Evolutionary conservation across 2,329 filamentous ascomycete genomes (phyloP), one percentile per base, ranked within the genome.

Genomic region (Neopestalotiopsis rosae): DNA sequence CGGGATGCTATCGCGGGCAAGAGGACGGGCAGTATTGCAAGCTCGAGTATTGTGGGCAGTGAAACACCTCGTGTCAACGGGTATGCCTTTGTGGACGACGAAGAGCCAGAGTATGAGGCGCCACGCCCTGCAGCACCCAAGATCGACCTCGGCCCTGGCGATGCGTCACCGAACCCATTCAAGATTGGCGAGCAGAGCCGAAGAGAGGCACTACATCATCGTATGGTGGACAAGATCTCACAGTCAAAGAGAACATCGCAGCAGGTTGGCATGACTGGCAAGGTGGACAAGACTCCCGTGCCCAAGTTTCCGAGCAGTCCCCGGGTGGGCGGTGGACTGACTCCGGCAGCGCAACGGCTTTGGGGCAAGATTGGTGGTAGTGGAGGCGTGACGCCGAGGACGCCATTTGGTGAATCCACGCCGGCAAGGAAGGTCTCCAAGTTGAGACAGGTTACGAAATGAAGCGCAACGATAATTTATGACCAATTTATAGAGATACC

Each of bases 61-160:
- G 94, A 97, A 79, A 98, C 95, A 0, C 96, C 95, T 0, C 88
- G 94, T 2, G 93, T 98, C 0, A 97, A 97, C 71, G 96, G 96
- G 1, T 99, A 98, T 79, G 89, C 94, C 0, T 98, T 97, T 80
- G 95, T 99, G 45, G 94, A 97, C 73, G 94, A 97, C 68, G 92
- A 92, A 63, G 86, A 88, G 56, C 87, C 88, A 0, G 86, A 86
- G 17, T 75, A 85, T 66, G 84, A 85, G 65, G 73, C 83, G 17
- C 73, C 76, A 1, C 75, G 79, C 7, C 45, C 45, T 2, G 70
- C 77, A 61, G 81, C 84, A 61, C 81, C 84, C n/a, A 71, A 82
- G 71, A 85, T 92, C 75, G 81, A 90, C 67, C 82, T 92, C 7
- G 87, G 89, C 1, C 83, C 87, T 10, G 86, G 87, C 14, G 86